phyloP scores from a whole-genome alignment of 2,329 filamentous ascomycete genomes.

The Colletotrichum cereale region DNA sequence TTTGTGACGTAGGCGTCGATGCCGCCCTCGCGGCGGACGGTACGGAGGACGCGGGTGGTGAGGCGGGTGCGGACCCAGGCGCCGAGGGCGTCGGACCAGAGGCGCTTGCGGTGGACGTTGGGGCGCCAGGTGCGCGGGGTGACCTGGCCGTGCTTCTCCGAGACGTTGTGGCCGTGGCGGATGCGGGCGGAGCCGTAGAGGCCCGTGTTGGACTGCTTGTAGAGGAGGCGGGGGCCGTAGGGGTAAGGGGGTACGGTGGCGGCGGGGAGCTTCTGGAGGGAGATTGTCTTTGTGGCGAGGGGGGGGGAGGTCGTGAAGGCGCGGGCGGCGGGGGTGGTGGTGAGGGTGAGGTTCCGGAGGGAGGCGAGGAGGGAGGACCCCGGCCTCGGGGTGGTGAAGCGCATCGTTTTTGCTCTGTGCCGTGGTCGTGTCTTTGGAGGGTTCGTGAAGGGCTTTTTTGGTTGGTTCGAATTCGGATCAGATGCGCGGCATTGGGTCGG shows the following conservation, averaged over 20 bases:
- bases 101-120: conserved; percentile 77
- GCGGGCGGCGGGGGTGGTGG: conserved; percentile 13
- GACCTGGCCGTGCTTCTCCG: conserved; percentile 75
- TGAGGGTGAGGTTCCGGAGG: conserved; percentile 21
- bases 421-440: conserved; percentile 48
- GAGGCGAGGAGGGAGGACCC: conserved; percentile 26
- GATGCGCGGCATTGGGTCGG: conserved; percentile 7
- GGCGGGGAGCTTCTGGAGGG: conserved; percentile 58
- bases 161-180: conserved; percentile 84
- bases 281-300: conserved; percentile 56
- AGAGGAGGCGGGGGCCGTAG: conserved; percentile 75
- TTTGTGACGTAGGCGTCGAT: conserved; percentile 93
- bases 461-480: conserved; percentile 33
- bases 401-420: conserved; percentile 1
- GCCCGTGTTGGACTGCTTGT: conserved; percentile 84
- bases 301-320: conserved; percentile 54
- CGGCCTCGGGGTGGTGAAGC: conserved; percentile 18
- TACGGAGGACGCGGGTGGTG: conserved; percentile 76
- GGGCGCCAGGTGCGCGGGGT: conserved; percentile 80
- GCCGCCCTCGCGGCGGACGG: conserved; percentile 87
- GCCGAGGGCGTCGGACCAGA: conserved; percentile 74
- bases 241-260: conserved; percentile 76
- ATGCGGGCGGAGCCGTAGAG: conserved; percentile 79
- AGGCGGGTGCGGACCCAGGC: conserved; percentile 76
- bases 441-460: conserved; percentile 46